Conservation (phyloP, 2,329 filamentous ascomycete genomes). For the Shiraia sp. region DNA sequence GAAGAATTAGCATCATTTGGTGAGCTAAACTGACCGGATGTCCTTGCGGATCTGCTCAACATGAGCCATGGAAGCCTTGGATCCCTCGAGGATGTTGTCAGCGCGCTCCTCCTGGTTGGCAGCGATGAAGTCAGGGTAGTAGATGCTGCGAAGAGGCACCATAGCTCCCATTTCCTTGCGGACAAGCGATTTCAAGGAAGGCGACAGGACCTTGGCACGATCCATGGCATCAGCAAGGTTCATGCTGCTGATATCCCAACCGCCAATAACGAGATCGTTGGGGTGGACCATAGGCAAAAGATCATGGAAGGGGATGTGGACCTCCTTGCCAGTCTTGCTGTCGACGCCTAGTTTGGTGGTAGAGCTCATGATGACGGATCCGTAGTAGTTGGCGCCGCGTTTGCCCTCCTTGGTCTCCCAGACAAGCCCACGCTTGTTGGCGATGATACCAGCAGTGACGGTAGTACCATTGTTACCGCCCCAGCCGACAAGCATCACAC, state of each 20-base stretch:
- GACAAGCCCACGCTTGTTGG: conserved; percentile 81
- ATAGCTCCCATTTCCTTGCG: conserved; percentile 91
- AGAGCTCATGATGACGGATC: conserved; percentile 94
- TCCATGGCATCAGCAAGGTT: conserved; percentile 93
- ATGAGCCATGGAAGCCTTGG: conserved; percentile 82
- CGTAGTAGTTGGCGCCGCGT: conserved; percentile 93
- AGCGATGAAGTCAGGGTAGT: conserved; percentile 99
- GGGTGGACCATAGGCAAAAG: conserved; percentile 96
- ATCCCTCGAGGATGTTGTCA: conserved; percentile 83
- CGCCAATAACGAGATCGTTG: conserved; percentile 91
- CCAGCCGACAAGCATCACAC: conserved; percentile 96
- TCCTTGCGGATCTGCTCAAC: conserved; percentile 92
- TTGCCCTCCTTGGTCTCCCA: conserved; percentile 95
- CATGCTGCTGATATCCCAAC: conserved; percentile 95
- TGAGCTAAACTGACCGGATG: conserved; percentile 66
- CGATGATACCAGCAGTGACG: conserved; percentile 94
- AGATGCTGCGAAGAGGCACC: conserved; percentile 89
- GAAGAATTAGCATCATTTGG: conserved; percentile 45
- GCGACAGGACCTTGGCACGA: conserved; percentile 91
- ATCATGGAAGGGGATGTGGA: conserved; percentile 95
- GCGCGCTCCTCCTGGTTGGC: conserved; percentile 97
- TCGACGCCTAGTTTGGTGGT: conserved; percentile 96
- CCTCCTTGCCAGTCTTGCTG: conserved; percentile 78
- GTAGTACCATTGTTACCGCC: conserved; percentile 98
- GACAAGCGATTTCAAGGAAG: conserved; percentile 86